These are phyloP conservation scores for Scortechinia acanthostroma DNA, from an alignment of 2,329 filamentous ascomycete species.

Conservation along the genomic window DNA sequence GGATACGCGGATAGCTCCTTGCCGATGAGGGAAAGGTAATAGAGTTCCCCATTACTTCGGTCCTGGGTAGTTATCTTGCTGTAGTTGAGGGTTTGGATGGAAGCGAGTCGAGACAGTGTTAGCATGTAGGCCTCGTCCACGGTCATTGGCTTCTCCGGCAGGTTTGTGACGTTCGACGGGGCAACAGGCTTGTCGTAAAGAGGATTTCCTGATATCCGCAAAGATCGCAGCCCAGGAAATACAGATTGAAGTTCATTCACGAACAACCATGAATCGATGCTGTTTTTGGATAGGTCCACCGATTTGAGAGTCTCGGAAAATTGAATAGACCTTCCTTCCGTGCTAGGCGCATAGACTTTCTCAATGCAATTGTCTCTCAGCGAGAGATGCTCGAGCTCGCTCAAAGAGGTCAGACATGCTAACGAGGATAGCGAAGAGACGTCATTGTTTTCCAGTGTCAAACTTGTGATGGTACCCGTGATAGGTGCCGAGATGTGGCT, in stretches of 20 bases:
- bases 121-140: slow-evolving; percentile 55
- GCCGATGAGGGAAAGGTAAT: slow-evolving; percentile 51
- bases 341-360: neutral
- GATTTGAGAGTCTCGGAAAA: slow-evolving; percentile 21
- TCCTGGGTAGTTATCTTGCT: slow-evolving; percentile 43
- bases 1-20: slow-evolving; percentile 28
- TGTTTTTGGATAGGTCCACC: slow-evolving; percentile 11
- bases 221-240: slow-evolving; percentile 43
- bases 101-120: slow-evolving; percentile 42
- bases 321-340: slow-evolving; percentile 4
- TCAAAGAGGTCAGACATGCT: neutral
- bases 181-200: slow-evolving; percentile 34
- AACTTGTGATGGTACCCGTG: neutral
- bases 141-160: slow-evolving; percentile 26
- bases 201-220: slow-evolving; percentile 52
- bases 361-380: neutral
- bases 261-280: slow-evolving; percentile 34
- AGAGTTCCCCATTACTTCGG: slow-evolving; percentile 52
- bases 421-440: neutral
- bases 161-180: slow-evolving; percentile 16
- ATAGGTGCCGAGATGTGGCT: neutral
- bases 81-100: neutral
- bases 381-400: neutral
- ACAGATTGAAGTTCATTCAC: slow-evolving; percentile 34
- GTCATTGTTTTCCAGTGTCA: neutral